Evolutionary conservation across 208 protist genomes (phyloP).

Genomic region (Herpetomonas samuelpessoai): DNA sequence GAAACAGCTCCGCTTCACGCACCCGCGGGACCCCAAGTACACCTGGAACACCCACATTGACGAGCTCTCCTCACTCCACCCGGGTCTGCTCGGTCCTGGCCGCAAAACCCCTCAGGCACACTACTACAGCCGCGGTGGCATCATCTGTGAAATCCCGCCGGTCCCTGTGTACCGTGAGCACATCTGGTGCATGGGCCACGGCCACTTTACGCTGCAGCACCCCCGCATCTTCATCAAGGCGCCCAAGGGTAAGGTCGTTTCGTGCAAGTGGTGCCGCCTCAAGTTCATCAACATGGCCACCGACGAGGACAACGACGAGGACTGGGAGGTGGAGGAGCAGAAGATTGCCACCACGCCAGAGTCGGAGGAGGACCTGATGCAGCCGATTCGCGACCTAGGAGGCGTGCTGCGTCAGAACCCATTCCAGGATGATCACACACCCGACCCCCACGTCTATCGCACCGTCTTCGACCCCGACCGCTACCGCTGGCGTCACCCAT

Average conservation of each 20-base stretch:
- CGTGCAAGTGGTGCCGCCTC: constrained; percentile 86
- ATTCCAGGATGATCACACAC: constrained; percentile 81
- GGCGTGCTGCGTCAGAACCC: constrained; percentile 65
- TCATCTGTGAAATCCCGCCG: constrained; percentile 87
- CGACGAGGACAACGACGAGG: constrained; percentile 83
- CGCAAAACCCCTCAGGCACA: constrained; percentile 80
- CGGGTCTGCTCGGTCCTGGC: constrained; percentile 70
- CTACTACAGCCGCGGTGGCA: constrained; percentile 74
- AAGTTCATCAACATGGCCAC: constrained; percentile 92
- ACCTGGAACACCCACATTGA: constrained; percentile 77
- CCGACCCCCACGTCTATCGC: constrained; percentile 79
- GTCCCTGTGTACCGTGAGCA: constrained; percentile 80
- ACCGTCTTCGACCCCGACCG: constrained; percentile 82
- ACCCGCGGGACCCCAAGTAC: constrained; percentile 86
- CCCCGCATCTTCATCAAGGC: constrained; percentile 90
- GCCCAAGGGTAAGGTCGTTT: constrained; percentile 66
- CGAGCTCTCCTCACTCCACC: constrained; percentile 68
- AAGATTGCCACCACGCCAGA: constrained; percentile 86
- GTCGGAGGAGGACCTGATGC: constrained; percentile 63
- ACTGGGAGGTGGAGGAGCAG: constrained; percentile 86
- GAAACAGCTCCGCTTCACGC: constrained; percentile 78
- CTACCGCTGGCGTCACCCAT: constrained; percentile 73
- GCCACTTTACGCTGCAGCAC: constrained; percentile 79
- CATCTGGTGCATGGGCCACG: constrained; percentile 89
- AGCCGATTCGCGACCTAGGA: constrained; percentile 75